These are phyloP conservation scores for Pseudogymnoascus sp. DNA, from an alignment of 2,329 filamentous ascomycete species.

Conservation along the genomic window DNA sequence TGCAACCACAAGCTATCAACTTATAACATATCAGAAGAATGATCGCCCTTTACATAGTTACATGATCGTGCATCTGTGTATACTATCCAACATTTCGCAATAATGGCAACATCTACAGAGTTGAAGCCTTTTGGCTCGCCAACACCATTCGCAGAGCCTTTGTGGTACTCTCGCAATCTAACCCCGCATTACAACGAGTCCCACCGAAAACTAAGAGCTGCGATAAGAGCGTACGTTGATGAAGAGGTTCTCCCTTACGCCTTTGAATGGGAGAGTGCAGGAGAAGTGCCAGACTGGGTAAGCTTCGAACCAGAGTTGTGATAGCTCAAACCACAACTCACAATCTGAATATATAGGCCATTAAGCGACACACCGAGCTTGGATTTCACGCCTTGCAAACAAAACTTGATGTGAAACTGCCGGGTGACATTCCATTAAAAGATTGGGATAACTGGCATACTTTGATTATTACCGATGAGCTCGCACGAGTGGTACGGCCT, in stretches of 20 bases:
- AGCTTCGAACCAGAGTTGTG: conserved; percentile 19
- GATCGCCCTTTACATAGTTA: background rate
- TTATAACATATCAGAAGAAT: conserved; percentile 1
- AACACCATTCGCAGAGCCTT: conserved; percentile 26
- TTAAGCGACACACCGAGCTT: conserved; percentile 24
- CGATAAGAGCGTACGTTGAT: conserved; percentile 51
- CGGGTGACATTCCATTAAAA: conserved; percentile 37
- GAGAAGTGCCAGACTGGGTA: conserved; percentile 39
- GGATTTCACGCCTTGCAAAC: conserved; percentile 29
- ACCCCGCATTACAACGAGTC: conserved; percentile 54
- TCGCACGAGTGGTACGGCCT: conserved; percentile 35
- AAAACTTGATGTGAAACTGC: conserved; percentile 31
- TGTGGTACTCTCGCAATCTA: conserved; percentile 27
- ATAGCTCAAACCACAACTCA: background rate
- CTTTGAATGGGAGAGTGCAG: conserved; percentile 55
- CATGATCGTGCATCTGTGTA: background rate
- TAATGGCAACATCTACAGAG: background rate
- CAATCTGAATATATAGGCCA: conserved; percentile 18
- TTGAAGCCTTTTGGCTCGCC: conserved; percentile 20
- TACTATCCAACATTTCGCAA: background rate
- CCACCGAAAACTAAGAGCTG: conserved; percentile 49
- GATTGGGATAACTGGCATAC: conserved; percentile 50
- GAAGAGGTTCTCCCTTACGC: conserved; percentile 48
- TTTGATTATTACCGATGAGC: conserved; percentile 48
- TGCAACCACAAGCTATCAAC: background rate